Evolutionary conservation across 306 rosid genomes (phyloP).

Genomic region (Vigna nakashimae): DNA sequence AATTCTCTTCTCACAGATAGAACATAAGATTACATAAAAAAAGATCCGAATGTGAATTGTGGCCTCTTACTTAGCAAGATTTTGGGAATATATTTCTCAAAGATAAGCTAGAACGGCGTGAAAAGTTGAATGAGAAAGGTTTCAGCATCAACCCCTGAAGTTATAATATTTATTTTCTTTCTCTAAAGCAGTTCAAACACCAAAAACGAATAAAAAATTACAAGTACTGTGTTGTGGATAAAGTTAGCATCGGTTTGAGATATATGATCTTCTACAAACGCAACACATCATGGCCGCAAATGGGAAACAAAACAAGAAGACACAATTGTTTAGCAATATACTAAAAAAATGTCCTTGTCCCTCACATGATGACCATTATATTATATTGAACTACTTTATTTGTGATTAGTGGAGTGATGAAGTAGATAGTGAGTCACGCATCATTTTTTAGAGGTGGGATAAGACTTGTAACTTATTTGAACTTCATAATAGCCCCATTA

Average conservation of each 20-base stretch:
- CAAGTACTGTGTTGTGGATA: neutral
- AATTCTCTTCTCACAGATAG: no score
- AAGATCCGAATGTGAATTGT: no score
- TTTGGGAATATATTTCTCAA: no score
- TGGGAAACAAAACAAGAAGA: neutral
- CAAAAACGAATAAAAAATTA: neutral
- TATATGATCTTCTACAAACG: neutral
- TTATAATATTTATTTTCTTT: neutral
- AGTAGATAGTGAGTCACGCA: conserved; percentile 16
- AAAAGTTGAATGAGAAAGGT: neutral
- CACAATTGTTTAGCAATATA: neutral
- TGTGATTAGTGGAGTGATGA: conserved; percentile 28
- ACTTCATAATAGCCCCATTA: conserved; percentile 1
- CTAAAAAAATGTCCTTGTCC: neutral
- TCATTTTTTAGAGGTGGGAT: conserved; percentile 27
- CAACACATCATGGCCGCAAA: neutral
- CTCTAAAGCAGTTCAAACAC: no score
- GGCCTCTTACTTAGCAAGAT: no score
- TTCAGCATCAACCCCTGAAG: neutral
- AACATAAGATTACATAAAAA: no score
- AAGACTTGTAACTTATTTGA: conserved; percentile 18
- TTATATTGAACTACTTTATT: neutral
- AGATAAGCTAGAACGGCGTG: neutral
- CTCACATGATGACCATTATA: conserved; percentile 3
- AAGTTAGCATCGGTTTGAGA: neutral